Percentiles rank a stretch among this genome's conserved stretches.
These are phyloP conservation scores for Acephala macrosclerotiorum DNA, from an alignment of 2,329 filamentous ascomycete species.

Conservation along the genomic window DNA sequence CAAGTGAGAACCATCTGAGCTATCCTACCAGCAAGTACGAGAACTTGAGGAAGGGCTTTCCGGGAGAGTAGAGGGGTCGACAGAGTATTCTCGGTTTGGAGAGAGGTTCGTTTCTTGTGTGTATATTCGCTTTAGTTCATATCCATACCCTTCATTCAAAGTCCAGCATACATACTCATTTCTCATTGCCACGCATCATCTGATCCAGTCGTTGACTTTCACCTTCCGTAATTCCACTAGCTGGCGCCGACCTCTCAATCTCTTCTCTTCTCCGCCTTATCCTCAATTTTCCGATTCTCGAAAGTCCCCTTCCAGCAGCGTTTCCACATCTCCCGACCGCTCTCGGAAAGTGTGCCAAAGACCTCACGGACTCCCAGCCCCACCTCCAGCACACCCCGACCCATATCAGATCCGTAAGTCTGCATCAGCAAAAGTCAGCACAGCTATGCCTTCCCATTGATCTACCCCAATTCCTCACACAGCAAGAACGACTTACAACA, in stretches of 20 bases:
- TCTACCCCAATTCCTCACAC: too few species aligned
- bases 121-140: too few species aligned
- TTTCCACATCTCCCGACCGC: not conserved
- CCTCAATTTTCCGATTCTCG: not conserved
- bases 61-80: not conserved
- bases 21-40: conserved; percentile 62
- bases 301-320: not conserved
- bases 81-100: too few species aligned
- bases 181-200: not conserved
- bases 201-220: not conserved
- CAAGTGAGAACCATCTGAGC: conserved; percentile 54
- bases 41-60: conserved; percentile 51
- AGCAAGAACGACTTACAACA: not conserved
- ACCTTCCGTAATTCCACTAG: not conserved
- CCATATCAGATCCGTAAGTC: not conserved
- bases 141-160: too few species aligned
- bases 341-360: not conserved
- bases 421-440: not conserved
- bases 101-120: too few species aligned
- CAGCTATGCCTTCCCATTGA: not conserved
- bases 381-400: not conserved
- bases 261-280: not conserved
- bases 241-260: not conserved
- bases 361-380: not conserved
- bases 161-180: not conserved